A percentile compares a stretch with the other conserved stretches of the same genome.
Evolutionary conservation across 345 rosid genomes (phyloP).

Genomic region (Aegle marmelos): DNA sequence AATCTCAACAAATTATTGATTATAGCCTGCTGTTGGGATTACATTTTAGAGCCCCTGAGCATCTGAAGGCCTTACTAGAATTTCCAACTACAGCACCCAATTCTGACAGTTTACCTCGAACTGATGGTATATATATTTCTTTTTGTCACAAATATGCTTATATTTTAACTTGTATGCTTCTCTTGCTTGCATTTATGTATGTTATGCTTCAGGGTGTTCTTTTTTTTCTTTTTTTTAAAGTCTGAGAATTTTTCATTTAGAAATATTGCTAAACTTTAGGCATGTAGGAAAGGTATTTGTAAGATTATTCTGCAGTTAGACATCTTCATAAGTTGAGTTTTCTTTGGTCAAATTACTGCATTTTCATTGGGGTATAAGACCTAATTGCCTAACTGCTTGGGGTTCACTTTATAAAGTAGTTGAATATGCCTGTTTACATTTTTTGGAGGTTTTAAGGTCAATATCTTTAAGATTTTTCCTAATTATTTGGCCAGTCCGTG

Average conservation of each 20-base stretch:
- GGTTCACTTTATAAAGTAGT: background rate
- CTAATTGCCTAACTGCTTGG: background rate
- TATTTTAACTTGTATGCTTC: background rate
- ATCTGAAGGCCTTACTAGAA: slow-evolving; percentile 42
- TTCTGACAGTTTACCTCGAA: slow-evolving; percentile 27
- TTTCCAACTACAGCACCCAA: slow-evolving; percentile 22
- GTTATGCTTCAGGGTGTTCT: background rate
- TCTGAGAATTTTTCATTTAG: background rate
- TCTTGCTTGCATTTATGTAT: background rate
- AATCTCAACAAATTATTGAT: slow-evolving; percentile 59
- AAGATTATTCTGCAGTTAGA: background rate
- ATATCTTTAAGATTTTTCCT: background rate
- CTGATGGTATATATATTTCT: slow-evolving; percentile 35
- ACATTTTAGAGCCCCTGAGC: slow-evolving; percentile 65
- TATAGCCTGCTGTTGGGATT: slow-evolving; percentile 63
- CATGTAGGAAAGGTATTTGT: background rate
- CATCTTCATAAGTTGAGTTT: background rate
- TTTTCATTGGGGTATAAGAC: background rate
- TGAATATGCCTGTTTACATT: background rate
- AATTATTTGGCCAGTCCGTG: background rate
- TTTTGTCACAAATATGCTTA: background rate
- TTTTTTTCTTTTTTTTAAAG: too few species aligned
- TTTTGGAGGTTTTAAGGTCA: background rate
- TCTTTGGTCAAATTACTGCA: background rate
- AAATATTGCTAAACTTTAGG: background rate